Base-by-base conservation (phyloP, 805 yeast species). In the Candida succiphila region DNA sequence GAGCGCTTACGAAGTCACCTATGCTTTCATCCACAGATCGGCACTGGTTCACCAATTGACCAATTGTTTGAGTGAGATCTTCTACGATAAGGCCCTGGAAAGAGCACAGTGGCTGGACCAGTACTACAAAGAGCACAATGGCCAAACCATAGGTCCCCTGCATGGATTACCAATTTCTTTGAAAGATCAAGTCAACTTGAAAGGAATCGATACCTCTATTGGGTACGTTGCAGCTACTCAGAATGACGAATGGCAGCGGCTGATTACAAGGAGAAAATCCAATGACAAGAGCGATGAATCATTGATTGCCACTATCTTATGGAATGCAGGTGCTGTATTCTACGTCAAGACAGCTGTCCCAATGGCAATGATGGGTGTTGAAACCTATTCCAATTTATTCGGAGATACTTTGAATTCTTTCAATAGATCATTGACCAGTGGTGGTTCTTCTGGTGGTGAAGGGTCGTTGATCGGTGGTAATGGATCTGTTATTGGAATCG, bases 401-500 rank as follows among this genome's bases (percentile, higher is more conserved):
- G 63, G 65, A 10, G 42, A 42, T 22, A 56, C 68, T n/a, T 36
- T 38, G 21, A 62, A 64, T 39, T 57, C 66, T 1, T 43, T 55
- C 39, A 63, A 65, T 43, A 48, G 63, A 44, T 47, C 46, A 8
- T 48, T 55, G 38, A 43, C 65, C 13, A 44, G 61, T 7, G 71
- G 71, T 30, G 71, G 71, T 9, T 63, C 69, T 2, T 61, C 67
- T 6, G 67, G 69, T 12, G 71, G 71, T 22, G 70, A 65, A 43
- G 71, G 67, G 25, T 50, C 61, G 1, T 34, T 60, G 13, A 35
- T 54, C 17, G 55, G 53, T 1, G 49, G 47, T 12, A 37, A 45
- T 9, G 65, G 58, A 1, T 45, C 61, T 2, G 35, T 57, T 1
- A 37, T 61, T 30, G 65, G 65, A 1, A 25, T 61, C 20, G 67